These are phyloP conservation scores for Trichosanthes truncata DNA, from an alignment of 306 rosid species.

Conservation along the genomic window DNA sequence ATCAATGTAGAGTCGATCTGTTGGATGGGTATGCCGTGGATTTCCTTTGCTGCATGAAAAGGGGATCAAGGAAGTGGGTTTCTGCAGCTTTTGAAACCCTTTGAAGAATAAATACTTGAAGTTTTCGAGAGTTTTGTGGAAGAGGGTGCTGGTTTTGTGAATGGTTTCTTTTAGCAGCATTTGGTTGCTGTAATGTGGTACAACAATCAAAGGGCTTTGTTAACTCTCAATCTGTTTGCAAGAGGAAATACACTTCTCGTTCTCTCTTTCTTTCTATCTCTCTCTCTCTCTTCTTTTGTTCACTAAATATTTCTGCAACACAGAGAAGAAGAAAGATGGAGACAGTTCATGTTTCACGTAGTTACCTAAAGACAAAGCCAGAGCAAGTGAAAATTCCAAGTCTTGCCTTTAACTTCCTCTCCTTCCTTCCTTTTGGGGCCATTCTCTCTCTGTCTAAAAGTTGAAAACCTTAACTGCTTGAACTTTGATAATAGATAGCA, in stretches of 20 bases:
- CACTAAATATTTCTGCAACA: constrained; percentile 17
- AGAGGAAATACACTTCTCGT: constrained; percentile 15
- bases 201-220: constrained; percentile 14
- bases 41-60: constrained; percentile 35
- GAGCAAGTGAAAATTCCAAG: constrained; percentile 23
- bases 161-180: constrained; percentile 62
- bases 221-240: constrained; percentile 18
- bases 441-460: background rate
- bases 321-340: constrained; percentile 21
- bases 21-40: constrained; percentile 20
- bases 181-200: constrained; percentile 24
- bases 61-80: constrained; percentile 41
- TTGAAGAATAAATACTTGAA: constrained; percentile 44
- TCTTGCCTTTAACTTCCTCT: constrained; percentile 25
- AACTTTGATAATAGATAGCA: constrained; percentile 16
- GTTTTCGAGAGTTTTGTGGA: constrained; percentile 34
- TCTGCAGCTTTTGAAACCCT: constrained; percentile 58
- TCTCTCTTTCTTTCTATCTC: background rate
- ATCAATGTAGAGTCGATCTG: constrained; percentile 45
- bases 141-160: constrained; percentile 34
- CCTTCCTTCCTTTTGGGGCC: constrained; percentile 8
- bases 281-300: constrained; percentile 17
- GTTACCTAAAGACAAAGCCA: constrained; percentile 40
- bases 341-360: constrained; percentile 21
- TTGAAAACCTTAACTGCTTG: constrained; percentile 22